Base-by-base conservation (phyloP, 148 eudicot species). In the Cornus florida region DNA sequence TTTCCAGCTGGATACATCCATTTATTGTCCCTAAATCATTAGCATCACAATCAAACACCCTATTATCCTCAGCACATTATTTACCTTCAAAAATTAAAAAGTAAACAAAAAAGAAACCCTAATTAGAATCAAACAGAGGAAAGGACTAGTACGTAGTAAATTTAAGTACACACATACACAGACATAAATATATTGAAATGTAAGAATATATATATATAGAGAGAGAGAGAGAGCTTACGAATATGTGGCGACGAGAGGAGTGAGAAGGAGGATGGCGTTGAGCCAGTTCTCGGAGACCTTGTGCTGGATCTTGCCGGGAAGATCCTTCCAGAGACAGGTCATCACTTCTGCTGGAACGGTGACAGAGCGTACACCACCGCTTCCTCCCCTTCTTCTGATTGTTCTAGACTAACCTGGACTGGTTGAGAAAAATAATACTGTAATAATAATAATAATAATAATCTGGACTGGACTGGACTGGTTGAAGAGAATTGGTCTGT, bases 291-390 rank as follows among this genome's bases (percentile, higher is more conserved):
- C 99, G 77, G 97, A 43, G 80, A 92, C 84, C 83, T 93, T 95
- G 87, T 95, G 97, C 50, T 80, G 82, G 75, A 93, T 84, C 84
- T 95, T 95, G 0, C 75, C 84, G 0, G 95, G 85, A 0, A 93
- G 69, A 80, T 95, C 94, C 65, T 91, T 95, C 97, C 97, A 93
- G 59, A 93, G 91, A 11, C 99, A 97, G 0, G 94, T 88, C 97
- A 95, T 95, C 79, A 92, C 90, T 95, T 90, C 91, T 95, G 99
- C 81, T 95, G 97, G 80, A 89, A 95, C 24, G 97, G 99, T 2
- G 99, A 95, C 14, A 95, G 75, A 0, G 97, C 91, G 84, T 92
- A 95, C 41, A 90, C 88, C 81, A 95, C 99, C 38, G 92, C 90
- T n/a, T n/a, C 92, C 85, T 95, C 87, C 93, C 84, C 88, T 71